Percentiles rank a stretch among this genome's conserved stretches.
Conservation (phyloP, 2,329 filamentous ascomycete genomes). For the Leptographium lundbergii region DNA sequence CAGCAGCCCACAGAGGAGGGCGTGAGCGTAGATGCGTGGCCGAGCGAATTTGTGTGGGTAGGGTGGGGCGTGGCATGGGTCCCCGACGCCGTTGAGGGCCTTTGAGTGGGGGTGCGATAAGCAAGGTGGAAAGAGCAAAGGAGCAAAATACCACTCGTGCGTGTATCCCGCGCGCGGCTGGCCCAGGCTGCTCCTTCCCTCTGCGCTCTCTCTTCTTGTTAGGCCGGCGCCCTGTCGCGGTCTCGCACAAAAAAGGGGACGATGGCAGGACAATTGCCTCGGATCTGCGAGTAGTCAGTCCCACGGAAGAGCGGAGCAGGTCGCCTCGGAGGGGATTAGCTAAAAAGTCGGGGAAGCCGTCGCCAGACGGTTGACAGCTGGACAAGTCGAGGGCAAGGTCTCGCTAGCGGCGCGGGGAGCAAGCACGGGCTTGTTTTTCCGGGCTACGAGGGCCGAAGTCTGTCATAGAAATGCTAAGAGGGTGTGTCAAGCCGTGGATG, state of each 20-base stretch:
- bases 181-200: too few relatives aligned
- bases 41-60: neutral
- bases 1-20: neutral
- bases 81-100: neutral
- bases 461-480: too few relatives aligned
- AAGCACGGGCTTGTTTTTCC: neutral
- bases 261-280: too few relatives aligned
- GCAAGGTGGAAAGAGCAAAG: neutral
- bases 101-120: conserved; percentile 1
- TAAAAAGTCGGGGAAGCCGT: neutral
- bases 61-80: neutral
- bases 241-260: too few relatives aligned
- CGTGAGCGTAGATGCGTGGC: neutral
- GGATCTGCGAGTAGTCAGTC: neutral
- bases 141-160: too few relatives aligned
- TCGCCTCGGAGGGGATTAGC: neutral
- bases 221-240: too few relatives aligned
- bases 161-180: too few relatives aligned
- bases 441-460: too few relatives aligned
- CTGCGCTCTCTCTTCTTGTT: too few relatives aligned
- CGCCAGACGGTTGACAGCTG: neutral
- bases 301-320: too few relatives aligned
- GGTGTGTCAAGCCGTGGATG: too few relatives aligned
- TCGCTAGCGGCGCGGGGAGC: neutral
- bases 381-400: neutral